Percentiles rank a stretch among this genome's conserved stretches.
These are phyloP conservation scores for Aspergillus luchuensis DNA, from an alignment of 2,329 filamentous ascomycete species.

Conservation along the genomic window DNA sequence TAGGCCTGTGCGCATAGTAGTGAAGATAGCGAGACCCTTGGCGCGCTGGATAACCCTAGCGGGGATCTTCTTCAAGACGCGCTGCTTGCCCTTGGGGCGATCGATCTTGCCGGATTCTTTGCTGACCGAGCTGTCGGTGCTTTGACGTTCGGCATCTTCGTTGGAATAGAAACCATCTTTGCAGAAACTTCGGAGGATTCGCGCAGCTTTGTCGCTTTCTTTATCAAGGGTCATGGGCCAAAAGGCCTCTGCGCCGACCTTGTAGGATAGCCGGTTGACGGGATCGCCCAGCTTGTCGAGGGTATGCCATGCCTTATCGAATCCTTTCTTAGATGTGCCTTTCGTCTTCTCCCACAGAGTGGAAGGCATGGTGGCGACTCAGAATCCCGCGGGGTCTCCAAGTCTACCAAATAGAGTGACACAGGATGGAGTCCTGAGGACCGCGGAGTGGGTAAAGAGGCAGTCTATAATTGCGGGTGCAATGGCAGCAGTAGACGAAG, in stretches of 20 bases:
- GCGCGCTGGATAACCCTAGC: slow-evolving; percentile 82
- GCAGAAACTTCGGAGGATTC: slow-evolving; percentile 88
- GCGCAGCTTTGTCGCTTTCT: slow-evolving; percentile 87
- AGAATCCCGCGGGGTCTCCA: neutral
- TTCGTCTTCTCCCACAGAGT: slow-evolving; percentile 60
- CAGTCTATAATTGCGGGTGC: slow-evolving; percentile 15
- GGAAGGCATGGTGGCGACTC: slow-evolving; percentile 44
- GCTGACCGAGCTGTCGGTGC: slow-evolving; percentile 28
- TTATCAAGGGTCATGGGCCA: slow-evolving; percentile 84
- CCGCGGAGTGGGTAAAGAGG: neutral
- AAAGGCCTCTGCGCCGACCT: slow-evolving; percentile 77
- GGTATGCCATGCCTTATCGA: slow-evolving; percentile 71
- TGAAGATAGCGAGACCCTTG: slow-evolving; percentile 89
- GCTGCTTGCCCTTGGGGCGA: slow-evolving; percentile 62
- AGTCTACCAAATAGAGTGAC: neutral
- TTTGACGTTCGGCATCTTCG: slow-evolving; percentile 52
- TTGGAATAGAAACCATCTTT: slow-evolving; percentile 72
- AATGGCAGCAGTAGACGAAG: slow-evolving; percentile 5
- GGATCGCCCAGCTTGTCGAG: slow-evolving; percentile 72
- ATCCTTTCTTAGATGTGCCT: slow-evolving; percentile 61
- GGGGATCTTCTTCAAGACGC: slow-evolving; percentile 79
- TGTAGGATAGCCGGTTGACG: slow-evolving; percentile 79
- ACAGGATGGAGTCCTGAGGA: slow-evolving; percentile 8
- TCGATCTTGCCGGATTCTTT: slow-evolving; percentile 48
- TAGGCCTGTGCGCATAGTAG: slow-evolving; percentile 88